A percentile compares a stretch with the other conserved stretches of the same genome.
Evolutionary conservation across 306 rosid genomes (phyloP).

Genomic region (Pyrus bretschneideri): DNA sequence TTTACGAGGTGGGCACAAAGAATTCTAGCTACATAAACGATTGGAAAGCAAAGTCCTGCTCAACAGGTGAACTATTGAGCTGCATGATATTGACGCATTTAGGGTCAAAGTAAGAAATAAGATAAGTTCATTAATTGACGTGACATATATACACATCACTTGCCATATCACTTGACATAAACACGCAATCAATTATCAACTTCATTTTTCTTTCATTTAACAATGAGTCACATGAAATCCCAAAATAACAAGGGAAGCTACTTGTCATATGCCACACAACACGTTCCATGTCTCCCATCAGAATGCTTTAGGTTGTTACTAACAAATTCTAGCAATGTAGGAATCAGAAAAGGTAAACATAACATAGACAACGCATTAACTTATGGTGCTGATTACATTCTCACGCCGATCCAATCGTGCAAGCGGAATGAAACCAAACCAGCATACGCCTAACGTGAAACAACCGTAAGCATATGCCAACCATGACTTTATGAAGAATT

Average conservation of each 20-base stretch:
- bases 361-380: slow-evolving; percentile 10
- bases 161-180: too few relatives aligned
- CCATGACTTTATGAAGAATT: slow-evolving; percentile 7
- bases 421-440: slow-evolving; percentile 9
- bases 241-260: neutral
- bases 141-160: too few relatives aligned
- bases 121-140: too few relatives aligned
- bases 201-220: neutral
- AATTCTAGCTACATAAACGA: too few relatives aligned
- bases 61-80: too few relatives aligned
- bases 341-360: slow-evolving; percentile 2
- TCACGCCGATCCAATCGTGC: slow-evolving; percentile 19
- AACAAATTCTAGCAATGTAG: neutral
- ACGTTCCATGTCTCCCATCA: slow-evolving; percentile 12
- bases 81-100: too few relatives aligned
- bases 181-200: neutral
- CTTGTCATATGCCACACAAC: slow-evolving; percentile 6
- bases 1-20: too few relatives aligned
- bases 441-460: slow-evolving; percentile 2
- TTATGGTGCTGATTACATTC: slow-evolving; percentile 15
- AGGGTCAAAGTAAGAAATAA: too few relatives aligned
- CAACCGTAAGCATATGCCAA: slow-evolving; percentile 3
- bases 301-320: neutral
- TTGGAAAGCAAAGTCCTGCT: too few relatives aligned
- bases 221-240: neutral